Base-by-base conservation (phyloP, 2,329 filamentous ascomycete species). In the Paracorniculantispora psalliotae region DNA sequence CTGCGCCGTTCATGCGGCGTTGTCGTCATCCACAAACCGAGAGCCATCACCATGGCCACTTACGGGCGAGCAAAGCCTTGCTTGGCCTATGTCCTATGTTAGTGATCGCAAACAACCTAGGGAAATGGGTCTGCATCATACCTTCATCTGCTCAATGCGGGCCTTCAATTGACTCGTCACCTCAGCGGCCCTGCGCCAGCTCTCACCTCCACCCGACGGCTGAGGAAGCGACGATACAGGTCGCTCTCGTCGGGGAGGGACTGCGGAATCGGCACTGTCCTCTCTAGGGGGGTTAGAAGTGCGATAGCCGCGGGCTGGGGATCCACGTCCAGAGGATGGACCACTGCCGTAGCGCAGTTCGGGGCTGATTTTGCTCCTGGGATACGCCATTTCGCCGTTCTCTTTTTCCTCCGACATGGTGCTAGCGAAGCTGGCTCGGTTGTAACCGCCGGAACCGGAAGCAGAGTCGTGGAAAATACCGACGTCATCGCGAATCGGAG, bases 121-220 rank as follows among this genome's bases (percentile, higher is more conserved):
- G 7, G 6, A 6, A 28, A 37, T 1, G 4, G 7, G 3, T 4
- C 19, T 25, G 3, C 2, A 17, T 68, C 76, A 65, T 68, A 84
- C 85, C 82, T 97, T 99, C 94, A 99, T 99, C 80, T 94, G 90
- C 79, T 97, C 94, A 73, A 99, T 99, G 71, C 94, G 86, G 55
- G 93, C 92, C 79, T 97, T 99, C 68, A 99, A 75, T 72, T 97
- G 94, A 74, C 92, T 97, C 57, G 94, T 99, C 60, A 99, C 94
- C 77, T 99, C 94, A 2, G 94, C 94, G 19, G 94, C 94, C 66
- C 94, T 82, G 77, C 92, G 96, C 94, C 94, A 99, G 71, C 92
- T 97, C 77, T 99, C 94, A 2, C 69, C 72, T 2, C 71, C 72
- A 33, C 68, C 67, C 7, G 68, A 60, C 4, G 73, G 67, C 23